Evolutionary conservation across 768 basidiomycete genomes (phyloP).

Genomic region (Lenzites betulinus): DNA sequence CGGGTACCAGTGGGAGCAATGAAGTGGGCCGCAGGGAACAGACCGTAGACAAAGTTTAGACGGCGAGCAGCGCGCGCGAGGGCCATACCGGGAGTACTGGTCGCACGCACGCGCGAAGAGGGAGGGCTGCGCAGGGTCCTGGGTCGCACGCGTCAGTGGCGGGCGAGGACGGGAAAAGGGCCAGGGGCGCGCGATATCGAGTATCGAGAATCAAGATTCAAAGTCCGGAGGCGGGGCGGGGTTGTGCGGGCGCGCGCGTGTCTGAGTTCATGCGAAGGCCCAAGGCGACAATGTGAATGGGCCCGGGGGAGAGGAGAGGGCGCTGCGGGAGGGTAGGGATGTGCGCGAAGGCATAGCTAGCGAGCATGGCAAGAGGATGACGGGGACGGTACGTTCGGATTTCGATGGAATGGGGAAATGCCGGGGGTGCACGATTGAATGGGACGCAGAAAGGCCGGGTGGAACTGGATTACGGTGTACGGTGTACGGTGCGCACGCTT

Average conservation of each 20-base stretch:
- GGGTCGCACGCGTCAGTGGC: not conserved
- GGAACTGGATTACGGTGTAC: not conserved
- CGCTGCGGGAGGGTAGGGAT: not conserved
- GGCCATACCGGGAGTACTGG: not conserved
- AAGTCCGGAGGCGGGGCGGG: not conserved
- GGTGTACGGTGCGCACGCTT: not conserved
- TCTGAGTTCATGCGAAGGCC: too few relatives aligned
- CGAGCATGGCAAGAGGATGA: too few relatives aligned
- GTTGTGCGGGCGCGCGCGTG: not conserved
- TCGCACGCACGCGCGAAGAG: too few relatives aligned
- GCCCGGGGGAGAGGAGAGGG: not conserved
- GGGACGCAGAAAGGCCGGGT: too few relatives aligned
- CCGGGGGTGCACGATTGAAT: too few relatives aligned
- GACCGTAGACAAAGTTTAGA: not conserved
- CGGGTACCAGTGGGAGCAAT: too few relatives aligned
- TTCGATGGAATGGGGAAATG: not conserved
- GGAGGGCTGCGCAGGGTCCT: too few relatives aligned
- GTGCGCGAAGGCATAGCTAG: too few relatives aligned
- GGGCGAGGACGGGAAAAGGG: not conserved
- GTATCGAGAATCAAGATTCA: too few relatives aligned
- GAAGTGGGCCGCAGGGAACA: too few relatives aligned
- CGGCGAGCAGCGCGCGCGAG: not conserved
- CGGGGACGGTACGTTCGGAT: too few relatives aligned
- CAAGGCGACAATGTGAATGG: not conserved
- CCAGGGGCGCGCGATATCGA: not conserved